Evolutionary conservation across 2,329 filamentous ascomycete species (phyloP).

Genomic region (Scolecobasidium constrictum): DNA sequence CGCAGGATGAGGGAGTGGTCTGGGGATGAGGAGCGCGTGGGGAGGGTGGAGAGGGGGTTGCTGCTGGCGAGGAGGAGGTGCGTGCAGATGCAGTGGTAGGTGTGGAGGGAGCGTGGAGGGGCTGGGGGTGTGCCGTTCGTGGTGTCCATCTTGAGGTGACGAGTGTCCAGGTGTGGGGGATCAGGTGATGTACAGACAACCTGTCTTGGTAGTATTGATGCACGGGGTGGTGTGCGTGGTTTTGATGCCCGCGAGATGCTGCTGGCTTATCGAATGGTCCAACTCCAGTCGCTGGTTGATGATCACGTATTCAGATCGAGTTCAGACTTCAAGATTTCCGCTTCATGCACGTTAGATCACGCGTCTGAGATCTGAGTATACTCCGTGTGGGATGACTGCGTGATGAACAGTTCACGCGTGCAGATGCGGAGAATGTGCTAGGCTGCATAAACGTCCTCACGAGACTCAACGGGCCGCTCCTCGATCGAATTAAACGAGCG

Average conservation of each 20-base stretch:
- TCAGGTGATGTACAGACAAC: not conserved
- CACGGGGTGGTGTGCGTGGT: not conserved
- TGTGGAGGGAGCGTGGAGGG: constrained; percentile 26
- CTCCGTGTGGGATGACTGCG: not conserved
- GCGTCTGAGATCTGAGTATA: not conserved
- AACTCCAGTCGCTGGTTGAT: no score
- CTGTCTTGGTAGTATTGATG: not conserved
- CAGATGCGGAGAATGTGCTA: not conserved
- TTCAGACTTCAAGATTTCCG: not conserved
- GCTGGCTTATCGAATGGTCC: not conserved
- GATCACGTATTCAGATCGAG: not conserved
- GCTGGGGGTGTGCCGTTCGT: not conserved
- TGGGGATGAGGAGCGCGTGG: constrained; percentile 38
- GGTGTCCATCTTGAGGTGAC: not conserved
- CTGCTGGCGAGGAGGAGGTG: constrained; percentile 53
- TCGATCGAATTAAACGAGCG: no score
- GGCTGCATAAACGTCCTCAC: not conserved
- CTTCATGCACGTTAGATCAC: not conserved
- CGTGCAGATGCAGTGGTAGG: constrained; percentile 56
- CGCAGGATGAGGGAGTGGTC: constrained; percentile 50
- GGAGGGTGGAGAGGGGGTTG: constrained; percentile 40
- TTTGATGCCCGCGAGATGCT: not conserved
- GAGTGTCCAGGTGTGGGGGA: not conserved
- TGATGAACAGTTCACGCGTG: no score
- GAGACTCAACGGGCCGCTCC: no score